Base-by-base conservation (phyloP, 768 basidiomycete genomes). In the Paxillus involutus region DNA sequence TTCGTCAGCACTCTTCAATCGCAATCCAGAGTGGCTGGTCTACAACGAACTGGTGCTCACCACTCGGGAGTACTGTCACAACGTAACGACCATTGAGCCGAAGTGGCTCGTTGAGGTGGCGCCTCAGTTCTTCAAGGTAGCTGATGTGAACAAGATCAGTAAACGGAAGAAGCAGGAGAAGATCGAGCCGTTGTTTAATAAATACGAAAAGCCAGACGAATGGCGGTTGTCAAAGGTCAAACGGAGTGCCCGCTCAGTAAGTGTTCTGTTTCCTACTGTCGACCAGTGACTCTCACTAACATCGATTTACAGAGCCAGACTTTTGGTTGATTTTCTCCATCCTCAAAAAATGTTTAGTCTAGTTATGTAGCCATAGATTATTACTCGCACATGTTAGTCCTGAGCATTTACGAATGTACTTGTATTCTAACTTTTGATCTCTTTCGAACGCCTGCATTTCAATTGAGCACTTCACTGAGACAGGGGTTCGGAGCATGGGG, bases 41-140 rank as follows among this genome's bases (percentile, higher is more conserved):
- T 96, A 99, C 73, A 93, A 99, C 69, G 97, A 98, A 70, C 71
- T 99, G 63, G 88, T 98, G 49, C 77, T 98, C 58, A 98, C 97
- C 12, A 97, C 97, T n/a, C 84, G 94, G 63, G 91, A 94, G 72
- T 97, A 91, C 66, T 91, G 88, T 69, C 88, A 91, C 63, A 94
- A 91, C 51, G 93, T 98, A 42, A 96, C 94, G 0, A 91, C 93
- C 1, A 82, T 99, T 55, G 97, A 99, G 68, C 96, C 97, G 4
- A 97, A 97, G 70, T 99, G 96, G 97, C 83, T 98, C 8, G 91
- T 94, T 16, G 95, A 99, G 65, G 94, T 96, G 21, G 97, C 96
- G 7, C 96, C 97, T 1, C 94, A 95, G 56, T 98, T 97, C 80
- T 99, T 98, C 88, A 92, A 91, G 72, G 94, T 99, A 42, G 94